Evolutionary conservation across 371 early-diverging fungal genomes (phyloP).

Genomic region (Actinomortierella wolfii): DNA sequence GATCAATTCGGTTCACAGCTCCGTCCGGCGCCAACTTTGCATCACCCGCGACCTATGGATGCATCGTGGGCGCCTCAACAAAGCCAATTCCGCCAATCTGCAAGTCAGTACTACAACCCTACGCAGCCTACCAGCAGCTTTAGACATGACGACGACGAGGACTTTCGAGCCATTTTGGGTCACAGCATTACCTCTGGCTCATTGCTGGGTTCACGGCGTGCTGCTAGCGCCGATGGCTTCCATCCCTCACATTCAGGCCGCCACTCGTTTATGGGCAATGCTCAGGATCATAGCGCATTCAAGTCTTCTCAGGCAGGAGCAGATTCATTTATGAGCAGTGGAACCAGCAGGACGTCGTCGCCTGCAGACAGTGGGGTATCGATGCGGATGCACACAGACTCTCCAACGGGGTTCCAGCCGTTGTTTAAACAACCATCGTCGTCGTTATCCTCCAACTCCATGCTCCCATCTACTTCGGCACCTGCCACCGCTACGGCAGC

Average conservation of each 20-base stretch:
- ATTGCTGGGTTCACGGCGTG: conserved; percentile 13
- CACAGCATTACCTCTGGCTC: conserved; percentile 37
- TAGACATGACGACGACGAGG: conserved; percentile 13
- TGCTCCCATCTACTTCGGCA: no score
- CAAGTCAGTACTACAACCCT: conserved; percentile 8
- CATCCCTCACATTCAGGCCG: conserved; percentile 10
- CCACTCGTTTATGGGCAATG: conserved; percentile 1
- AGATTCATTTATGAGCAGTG: background rate
- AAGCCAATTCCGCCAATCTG: conserved; percentile 17
- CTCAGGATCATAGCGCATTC: conserved; percentile 7
- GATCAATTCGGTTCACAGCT: background rate
- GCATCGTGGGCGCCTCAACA: conserved; percentile 8
- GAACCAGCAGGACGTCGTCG: background rate
- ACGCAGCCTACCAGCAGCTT: background rate
- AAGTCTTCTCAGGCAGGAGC: conserved; percentile 10
- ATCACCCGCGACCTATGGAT: background rate
- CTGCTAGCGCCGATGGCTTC: conserved; percentile 5
- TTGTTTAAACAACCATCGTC: conserved; percentile 13
- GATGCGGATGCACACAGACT: background rate
- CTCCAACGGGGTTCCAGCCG: conserved; percentile 29
- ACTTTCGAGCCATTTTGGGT: conserved; percentile 31
- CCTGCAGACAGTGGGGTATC: background rate
- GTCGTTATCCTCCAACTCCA: no score
- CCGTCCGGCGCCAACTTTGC: background rate
- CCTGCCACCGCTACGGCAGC: no score